Evolutionary conservation across 2,329 filamentous ascomycete genomes (phyloP), one percentile per base, ranked within the genome.

Genomic region (Cordyceps fumosorosea): DNA sequence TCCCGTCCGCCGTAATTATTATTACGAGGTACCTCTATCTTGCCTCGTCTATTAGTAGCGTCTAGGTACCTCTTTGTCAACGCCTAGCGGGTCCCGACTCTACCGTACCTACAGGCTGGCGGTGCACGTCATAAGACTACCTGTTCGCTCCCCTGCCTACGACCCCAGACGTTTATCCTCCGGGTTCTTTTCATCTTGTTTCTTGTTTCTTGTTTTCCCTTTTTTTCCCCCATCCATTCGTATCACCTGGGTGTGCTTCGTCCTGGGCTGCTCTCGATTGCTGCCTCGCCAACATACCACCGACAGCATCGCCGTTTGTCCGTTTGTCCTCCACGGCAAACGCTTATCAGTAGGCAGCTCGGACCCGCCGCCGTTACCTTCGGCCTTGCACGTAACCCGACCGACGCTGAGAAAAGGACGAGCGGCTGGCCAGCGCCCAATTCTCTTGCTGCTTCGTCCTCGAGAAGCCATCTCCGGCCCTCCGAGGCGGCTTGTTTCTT

Each of bases 121-220:
- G 24, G 47, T 55, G 59, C 52, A 56, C 59, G 59, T 62, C 59
- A 62, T 62, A 62, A 62, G 59, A 62, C 44, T 40, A 20, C 32
- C 26, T 32, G 14, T n/a, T 22, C 29, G 14, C 11, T 56, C 52
- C 59, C 59, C 59, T 55, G 58, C 42, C 29, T 7, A 18, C 18
- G 51, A 42, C 51, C 56, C 57, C 34, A 26, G 50, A 20, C 24
- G 44, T 53, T 40, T 55, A 16, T 20, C 45, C 14, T 53, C 45
- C 26, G 32, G 52, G 16, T 42, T 50, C 29, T 32, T 50, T 42
- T 44, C 48, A 51, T 40, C 24, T 42, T 34, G 14, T 18, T 53
- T 37, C 20, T 24, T 48, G 20, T 16, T n/a, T 44, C 16, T 5
- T 0, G 20, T 26, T 54, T 34, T 32, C 26, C 16, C 10, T 0